phyloP scores from a whole-genome alignment of 1,284 basidiomycete genomes.

The Blastosporella zonata region DNA sequence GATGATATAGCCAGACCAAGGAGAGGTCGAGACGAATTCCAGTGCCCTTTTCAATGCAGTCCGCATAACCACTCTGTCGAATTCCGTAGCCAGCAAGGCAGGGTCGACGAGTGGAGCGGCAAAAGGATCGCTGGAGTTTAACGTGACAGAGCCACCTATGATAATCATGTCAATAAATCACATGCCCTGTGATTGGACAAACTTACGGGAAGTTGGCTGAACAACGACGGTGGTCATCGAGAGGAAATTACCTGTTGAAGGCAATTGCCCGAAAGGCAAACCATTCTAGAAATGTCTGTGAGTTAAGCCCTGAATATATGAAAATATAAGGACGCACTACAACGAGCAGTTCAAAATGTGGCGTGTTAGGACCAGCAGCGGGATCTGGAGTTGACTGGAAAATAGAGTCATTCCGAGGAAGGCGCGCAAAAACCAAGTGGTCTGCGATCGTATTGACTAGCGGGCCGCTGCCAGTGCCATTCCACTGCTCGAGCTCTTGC shows the following conservation, averaged over 20 bases:
- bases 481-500: background rate
- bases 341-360: constrained; percentile 17
- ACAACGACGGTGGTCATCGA: constrained; percentile 1
- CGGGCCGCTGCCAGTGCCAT: background rate
- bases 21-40: constrained; percentile 28
- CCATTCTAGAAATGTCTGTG: background rate
- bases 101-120: constrained; percentile 35
- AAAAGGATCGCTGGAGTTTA: constrained; percentile 30
- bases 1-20: constrained; percentile 33
- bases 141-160: constrained; percentile 14
- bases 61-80: constrained; percentile 31
- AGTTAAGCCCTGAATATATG: background rate
- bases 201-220: background rate
- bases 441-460: constrained; percentile 1
- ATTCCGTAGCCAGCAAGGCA: constrained; percentile 26
- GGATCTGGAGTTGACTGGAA: constrained; percentile 14
- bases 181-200: background rate
- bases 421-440: constrained; percentile 8
- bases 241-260: constrained; percentile 1
- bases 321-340: background rate
- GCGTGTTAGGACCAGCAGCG: constrained; percentile 17
- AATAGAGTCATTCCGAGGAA: constrained; percentile 12
- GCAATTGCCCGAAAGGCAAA: constrained; percentile 1
- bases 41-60: constrained; percentile 28
- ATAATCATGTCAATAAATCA: constrained; percentile 25